phyloP scores from a whole-genome alignment of 2,329 filamentous ascomycete genomes.

The Nectriaceae sp. region DNA sequence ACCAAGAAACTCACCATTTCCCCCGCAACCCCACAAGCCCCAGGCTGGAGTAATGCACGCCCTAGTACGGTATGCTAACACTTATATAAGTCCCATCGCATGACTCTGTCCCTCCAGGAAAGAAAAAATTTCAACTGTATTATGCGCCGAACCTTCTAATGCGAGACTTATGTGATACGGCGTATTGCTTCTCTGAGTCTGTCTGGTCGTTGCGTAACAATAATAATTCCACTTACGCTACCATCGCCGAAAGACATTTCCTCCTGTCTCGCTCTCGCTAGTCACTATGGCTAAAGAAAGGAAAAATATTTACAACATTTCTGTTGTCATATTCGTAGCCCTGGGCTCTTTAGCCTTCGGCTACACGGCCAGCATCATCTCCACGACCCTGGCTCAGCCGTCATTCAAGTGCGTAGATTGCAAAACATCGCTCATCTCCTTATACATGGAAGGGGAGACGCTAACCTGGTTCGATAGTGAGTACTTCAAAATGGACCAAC shows the following conservation, averaged over 20 bases:
- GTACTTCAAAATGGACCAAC: background rate
- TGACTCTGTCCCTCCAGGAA: background rate
- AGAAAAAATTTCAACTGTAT: too few relatives aligned
- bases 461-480: background rate
- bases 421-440: background rate
- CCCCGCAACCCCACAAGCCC: background rate
- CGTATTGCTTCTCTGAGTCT: too few relatives aligned
- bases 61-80: background rate
- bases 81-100: background rate
- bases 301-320: background rate
- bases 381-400: background rate
- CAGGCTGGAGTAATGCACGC: background rate
- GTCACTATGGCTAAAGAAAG: background rate
- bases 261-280: too few relatives aligned
- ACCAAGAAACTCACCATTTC: background rate
- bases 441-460: background rate
- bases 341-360: background rate
- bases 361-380: background rate
- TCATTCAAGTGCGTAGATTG: background rate
- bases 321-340: background rate
- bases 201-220: too few relatives aligned
- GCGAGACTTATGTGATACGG: too few relatives aligned
- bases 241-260: too few relatives aligned
- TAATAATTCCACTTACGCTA: too few relatives aligned
- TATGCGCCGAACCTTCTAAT: too few relatives aligned